A percentile compares a stretch with the other conserved stretches of the same genome.
phyloP scores from a whole-genome alignment of 2,329 filamentous ascomycete genomes.

The Paracoccidioides lutzii region DNA sequence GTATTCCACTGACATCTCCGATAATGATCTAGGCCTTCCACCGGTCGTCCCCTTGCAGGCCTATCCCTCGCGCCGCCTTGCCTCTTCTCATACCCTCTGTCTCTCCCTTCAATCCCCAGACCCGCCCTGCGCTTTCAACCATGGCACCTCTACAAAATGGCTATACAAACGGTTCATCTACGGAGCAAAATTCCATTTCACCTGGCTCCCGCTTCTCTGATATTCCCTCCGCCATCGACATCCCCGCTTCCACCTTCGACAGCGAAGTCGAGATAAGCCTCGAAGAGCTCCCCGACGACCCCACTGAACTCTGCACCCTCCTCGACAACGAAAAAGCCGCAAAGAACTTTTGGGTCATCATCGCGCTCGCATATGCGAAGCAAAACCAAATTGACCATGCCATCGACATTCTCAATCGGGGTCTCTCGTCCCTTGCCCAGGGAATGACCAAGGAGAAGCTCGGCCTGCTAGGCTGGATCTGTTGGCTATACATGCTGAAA shows the following conservation, averaged over 20 bases:
- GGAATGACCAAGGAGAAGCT: slow-evolving; percentile 68
- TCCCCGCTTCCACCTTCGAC: slow-evolving; percentile 48
- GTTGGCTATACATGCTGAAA: slow-evolving; percentile 86
- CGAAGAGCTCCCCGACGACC: slow-evolving; percentile 80
- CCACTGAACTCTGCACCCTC: slow-evolving; percentile 85
- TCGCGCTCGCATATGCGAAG: slow-evolving; percentile 91
- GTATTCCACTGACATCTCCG: background rate
- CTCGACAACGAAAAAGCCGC: slow-evolving; percentile 88
- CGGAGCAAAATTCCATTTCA: slow-evolving; percentile 19
- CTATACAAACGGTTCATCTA: slow-evolving; percentile 37
- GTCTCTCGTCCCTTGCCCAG: slow-evolving; percentile 56
- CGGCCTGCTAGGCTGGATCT: slow-evolving; percentile 69
- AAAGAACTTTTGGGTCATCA: slow-evolving; percentile 95
- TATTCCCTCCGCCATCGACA: slow-evolving; percentile 51
- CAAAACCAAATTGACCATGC: slow-evolving; percentile 83
- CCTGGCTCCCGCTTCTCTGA: slow-evolving; percentile 43
- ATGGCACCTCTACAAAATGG: slow-evolving; percentile 43
- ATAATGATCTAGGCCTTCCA: background rate
- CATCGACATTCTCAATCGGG: slow-evolving; percentile 58
- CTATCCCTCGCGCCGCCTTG: background rate
- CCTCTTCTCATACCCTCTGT: background rate
- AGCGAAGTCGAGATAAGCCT: slow-evolving; percentile 82
- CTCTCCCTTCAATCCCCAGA: background rate
- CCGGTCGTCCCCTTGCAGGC: background rate
- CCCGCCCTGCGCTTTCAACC: slow-evolving; percentile 12